Evolutionary conservation across 495 filamentous ascomycete species (phyloP), one percentile per base, ranked within the genome.

Genomic region (Xylaria castorea): DNA sequence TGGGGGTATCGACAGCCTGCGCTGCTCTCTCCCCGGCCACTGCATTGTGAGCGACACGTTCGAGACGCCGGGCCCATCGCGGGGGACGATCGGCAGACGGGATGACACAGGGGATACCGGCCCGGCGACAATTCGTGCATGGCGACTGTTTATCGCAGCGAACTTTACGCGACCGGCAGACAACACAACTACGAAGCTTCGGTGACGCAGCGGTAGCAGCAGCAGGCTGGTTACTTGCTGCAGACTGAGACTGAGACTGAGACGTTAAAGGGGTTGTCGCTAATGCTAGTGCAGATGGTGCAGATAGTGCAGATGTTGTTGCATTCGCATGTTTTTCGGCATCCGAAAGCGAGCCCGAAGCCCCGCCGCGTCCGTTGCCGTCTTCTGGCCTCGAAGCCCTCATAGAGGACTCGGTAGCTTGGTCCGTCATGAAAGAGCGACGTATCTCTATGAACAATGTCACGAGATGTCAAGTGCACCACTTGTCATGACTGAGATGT

Each of bases 111-210:
- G 83, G 80, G 68, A 90, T 87, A 61, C 84, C 84, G 4, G 85
- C 87, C 0, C 87, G 84, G 62, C 84, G 86, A 78, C 89, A 91
- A 70, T 87, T 88, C 0, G 86, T 86, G 74, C 89, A 91, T 36
- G 89, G 88, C 1, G 84, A 83, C 44, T 77, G 77, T 75, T 90
- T 91, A 75, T 91, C 86, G 74, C 89, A 91, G 60, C 87, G 86
- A 25, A 91, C 89, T 72, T 91, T 91, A 25, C 89, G 86, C 18
- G 78, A 81, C 12, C 89, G 81, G 74, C 89, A 91, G 53, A 84
- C 81, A 27, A 86, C 80, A 53, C 89, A 91, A 71, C 88, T 89
- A 44, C 88, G 86, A 57, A 74, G 75, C 72, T 88, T 88, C 27
- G 78, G 72, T 8, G 75, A 22, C 62, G 62, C 67, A 42, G 66